Conservation (phyloP, 192 early-diverging fungal species). For the Cladochytrium replicatum region DNA sequence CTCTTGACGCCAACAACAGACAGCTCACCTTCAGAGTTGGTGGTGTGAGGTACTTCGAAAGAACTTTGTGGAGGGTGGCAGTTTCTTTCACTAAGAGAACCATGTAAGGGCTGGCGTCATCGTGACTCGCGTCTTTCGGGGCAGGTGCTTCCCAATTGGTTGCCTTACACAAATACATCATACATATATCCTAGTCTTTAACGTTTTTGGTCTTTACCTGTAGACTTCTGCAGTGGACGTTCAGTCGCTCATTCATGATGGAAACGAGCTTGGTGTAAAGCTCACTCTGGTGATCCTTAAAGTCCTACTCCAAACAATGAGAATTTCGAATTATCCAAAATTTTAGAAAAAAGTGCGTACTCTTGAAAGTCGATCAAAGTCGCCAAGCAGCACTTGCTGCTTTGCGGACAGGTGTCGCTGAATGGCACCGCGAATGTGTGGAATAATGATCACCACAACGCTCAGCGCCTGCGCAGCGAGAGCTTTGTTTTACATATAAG, state of each 20-base stretch:
- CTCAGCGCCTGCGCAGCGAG: slow-evolving; percentile 89
- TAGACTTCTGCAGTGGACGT: slow-evolving; percentile 66
- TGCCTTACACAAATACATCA: slow-evolving; percentile 9
- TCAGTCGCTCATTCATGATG: slow-evolving; percentile 89
- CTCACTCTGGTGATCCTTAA: slow-evolving; percentile 81
- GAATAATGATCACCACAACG: slow-evolving; percentile 76
- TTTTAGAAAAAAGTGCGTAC: slow-evolving; percentile 17
- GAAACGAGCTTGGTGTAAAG: slow-evolving; percentile 83
- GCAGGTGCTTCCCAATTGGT: slow-evolving; percentile 48
- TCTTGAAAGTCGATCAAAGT: slow-evolving; percentile 76
- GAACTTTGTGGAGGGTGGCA: slow-evolving; percentile 79
- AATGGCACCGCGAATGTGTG: slow-evolving; percentile 68
- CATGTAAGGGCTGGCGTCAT: slow-evolving; percentile 45
- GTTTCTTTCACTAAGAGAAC: slow-evolving; percentile 83
- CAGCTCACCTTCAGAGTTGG: slow-evolving; percentile 55
- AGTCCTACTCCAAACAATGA: slow-evolving; percentile 50
- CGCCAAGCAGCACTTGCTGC: slow-evolving; percentile 68
- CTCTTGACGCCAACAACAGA: neutral
- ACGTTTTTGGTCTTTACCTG: slow-evolving; percentile 32
- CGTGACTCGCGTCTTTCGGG: slow-evolving; percentile 23
- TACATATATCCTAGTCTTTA: slow-evolving; percentile 18
- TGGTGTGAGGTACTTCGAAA: slow-evolving; percentile 72
- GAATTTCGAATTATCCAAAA: slow-evolving; percentile 2
- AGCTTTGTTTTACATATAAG: too few species aligned
- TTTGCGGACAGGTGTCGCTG: slow-evolving; percentile 60